Evolutionary conservation across 2,329 filamentous ascomycete genomes (phyloP).

Genomic region (Pseudocercospora cruenta): DNA sequence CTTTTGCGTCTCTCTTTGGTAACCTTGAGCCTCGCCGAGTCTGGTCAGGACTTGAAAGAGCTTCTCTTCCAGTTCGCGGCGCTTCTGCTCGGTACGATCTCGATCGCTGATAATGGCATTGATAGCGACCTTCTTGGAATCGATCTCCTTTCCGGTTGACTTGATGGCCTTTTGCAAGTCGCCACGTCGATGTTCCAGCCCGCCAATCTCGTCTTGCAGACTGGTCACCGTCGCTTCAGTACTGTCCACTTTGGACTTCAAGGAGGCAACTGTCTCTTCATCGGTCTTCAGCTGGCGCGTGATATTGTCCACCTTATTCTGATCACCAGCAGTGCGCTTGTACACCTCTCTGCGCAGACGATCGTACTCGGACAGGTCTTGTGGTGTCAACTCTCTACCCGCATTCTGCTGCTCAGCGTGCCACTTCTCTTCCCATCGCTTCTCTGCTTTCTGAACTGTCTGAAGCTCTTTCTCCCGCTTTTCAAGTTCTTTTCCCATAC

Average conservation of each 20-base stretch:
- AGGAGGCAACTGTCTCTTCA: slow-evolving; percentile 83
- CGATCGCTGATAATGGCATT: slow-evolving; percentile 84
- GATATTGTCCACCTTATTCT: slow-evolving; percentile 83
- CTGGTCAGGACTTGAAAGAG: slow-evolving; percentile 79
- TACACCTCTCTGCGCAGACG: slow-evolving; percentile 81
- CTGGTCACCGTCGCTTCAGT: slow-evolving; percentile 74
- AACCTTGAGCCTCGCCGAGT: slow-evolving; percentile 82
- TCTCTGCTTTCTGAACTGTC: slow-evolving; percentile 85
- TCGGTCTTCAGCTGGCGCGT: slow-evolving; percentile 87
- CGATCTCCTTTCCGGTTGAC: slow-evolving; percentile 72
- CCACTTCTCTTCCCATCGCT: slow-evolving; percentile 86
- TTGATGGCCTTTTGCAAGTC: slow-evolving; percentile 66
- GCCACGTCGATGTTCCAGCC: slow-evolving; percentile 69
- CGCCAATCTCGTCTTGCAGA: slow-evolving; percentile 70
- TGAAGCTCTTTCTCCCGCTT: slow-evolving; percentile 79
- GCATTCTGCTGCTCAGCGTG: slow-evolving; percentile 81
- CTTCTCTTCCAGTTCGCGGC: slow-evolving; percentile 90
- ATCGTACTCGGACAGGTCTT: slow-evolving; percentile 88
- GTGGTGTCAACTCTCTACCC: slow-evolving; percentile 81
- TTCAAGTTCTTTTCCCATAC: slow-evolving; percentile 68
- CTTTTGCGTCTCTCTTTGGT: slow-evolving; percentile 80
- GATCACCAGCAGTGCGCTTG: slow-evolving; percentile 77
- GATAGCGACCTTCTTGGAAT: slow-evolving; percentile 86
- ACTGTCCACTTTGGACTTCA: slow-evolving; percentile 84
- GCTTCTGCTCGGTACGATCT: slow-evolving; percentile 76